Evolutionary conservation across 345 rosid species (phyloP), one percentile per base, ranked within the genome.

Genomic region (Boechera stricta): DNA sequence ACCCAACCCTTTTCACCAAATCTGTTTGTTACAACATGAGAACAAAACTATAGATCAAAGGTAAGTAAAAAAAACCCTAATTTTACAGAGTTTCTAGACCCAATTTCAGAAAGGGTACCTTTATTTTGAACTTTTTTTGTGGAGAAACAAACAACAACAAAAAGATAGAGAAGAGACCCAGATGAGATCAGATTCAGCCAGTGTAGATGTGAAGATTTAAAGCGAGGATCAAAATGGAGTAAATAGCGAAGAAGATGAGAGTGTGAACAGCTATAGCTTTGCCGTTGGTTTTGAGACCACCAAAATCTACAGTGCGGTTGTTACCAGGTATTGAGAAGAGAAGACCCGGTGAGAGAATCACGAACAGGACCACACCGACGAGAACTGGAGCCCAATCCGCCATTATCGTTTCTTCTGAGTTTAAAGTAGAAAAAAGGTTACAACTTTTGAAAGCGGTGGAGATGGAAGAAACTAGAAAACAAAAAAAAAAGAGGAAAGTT

Each of bases 381-480:
- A 95, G 5, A 21, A 92, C 92, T 6, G 99, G 98, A 24, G 95
- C 99, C 98, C 99, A 92, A 78, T 91, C 99, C 11, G 92, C 90
- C 97, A 92, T 92, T 44, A 12, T 57, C 7, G 61, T 6, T 1
- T 26, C 0, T 4, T 36, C 39, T 36, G 39, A 36, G 39, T 5
- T 5, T 36, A 44, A 29, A 7, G 6, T 18, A 16, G 24, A 10
- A 58, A 58, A 58, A 67, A 61, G 65, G 18, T 64, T 26, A 2
- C 33, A 55, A 10, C 76, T 77, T 77, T 36, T 9, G 53, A 51
- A 48, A 71, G 44, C 71, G 55, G 54, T 71, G 72, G 45, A 28
- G 54, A 28, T 16, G 53, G 74, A 64, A 56, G 55, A 71, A 36
- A 48, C 67, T 48, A 39, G 77, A 77, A 38, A 6, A 32, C 15